Percentiles rank a stretch among this genome's conserved stretches.
These are phyloP conservation scores for Trichoderma atroviride DNA, from an alignment of 2,329 filamentous ascomycete genomes.

Conservation along the genomic window DNA sequence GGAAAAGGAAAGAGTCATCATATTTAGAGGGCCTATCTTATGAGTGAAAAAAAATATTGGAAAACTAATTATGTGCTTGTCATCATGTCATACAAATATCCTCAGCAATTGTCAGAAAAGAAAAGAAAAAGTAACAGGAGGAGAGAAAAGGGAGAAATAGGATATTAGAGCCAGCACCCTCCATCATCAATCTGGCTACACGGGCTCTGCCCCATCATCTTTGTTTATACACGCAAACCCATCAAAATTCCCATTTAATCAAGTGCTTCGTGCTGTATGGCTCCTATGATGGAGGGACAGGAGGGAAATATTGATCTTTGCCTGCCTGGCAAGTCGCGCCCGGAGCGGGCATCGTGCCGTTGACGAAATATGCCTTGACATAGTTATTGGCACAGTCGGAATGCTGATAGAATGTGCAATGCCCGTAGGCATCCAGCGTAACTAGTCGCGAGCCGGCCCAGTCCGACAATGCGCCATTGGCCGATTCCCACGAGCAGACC, in stretches of 20 bases:
- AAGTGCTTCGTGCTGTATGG: background rate
- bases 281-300: background rate
- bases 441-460: conserved; percentile 45
- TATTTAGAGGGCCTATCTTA: background rate
- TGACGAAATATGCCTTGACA: conserved; percentile 42
- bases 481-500: conserved; percentile 52
- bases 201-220: background rate
- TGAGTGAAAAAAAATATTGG: too few species aligned
- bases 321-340: conserved; percentile 36
- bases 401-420: conserved; percentile 44
- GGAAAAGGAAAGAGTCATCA: background rate
- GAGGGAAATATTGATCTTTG: background rate
- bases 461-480: conserved; percentile 39
- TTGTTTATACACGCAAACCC: background rate
- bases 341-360: conserved; percentile 43
- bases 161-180: background rate
- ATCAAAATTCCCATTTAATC: background rate
- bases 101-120: background rate
- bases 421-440: conserved; percentile 48
- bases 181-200: background rate
- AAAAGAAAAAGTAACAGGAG: background rate
- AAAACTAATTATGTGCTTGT: background rate
- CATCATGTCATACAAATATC: background rate
- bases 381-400: conserved; percentile 43
- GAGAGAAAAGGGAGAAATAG: background rate